Conservation (phyloP, 352 stramenopile genomes). For the Phytopythium chamaehyphon region DNA sequence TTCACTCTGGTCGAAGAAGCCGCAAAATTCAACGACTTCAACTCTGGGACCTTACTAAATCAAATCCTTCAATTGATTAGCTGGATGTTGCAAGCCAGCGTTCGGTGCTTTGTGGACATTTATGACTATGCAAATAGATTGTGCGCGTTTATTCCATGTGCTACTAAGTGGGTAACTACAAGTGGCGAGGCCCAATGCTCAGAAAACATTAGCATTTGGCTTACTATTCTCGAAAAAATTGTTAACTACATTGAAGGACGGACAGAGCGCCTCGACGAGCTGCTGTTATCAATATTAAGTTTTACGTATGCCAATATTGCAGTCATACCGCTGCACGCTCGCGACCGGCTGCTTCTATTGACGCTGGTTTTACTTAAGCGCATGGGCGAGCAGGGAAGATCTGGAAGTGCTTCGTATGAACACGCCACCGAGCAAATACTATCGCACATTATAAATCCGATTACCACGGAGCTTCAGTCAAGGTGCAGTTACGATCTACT, state of each 20-base stretch:
- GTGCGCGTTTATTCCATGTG: slow-evolving; percentile 13
- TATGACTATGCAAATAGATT: slow-evolving; percentile 22
- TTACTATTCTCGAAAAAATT: not conserved
- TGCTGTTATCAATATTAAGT: slow-evolving; percentile 31
- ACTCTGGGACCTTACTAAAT: slow-evolving; percentile 5
- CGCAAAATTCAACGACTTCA: not conserved
- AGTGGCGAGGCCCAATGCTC: not conserved
- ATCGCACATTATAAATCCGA: slow-evolving; percentile 23
- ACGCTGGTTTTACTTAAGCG: slow-evolving; percentile 55
- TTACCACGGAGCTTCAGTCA: slow-evolving; percentile 23
- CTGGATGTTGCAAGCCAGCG: slow-evolving; percentile 22
- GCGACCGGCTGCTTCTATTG: slow-evolving; percentile 43
- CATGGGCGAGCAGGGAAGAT: slow-evolving; percentile 42
- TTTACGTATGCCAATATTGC: slow-evolving; percentile 41
- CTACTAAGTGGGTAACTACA: not conserved
- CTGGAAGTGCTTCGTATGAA: slow-evolving; percentile 46
- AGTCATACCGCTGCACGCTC: slow-evolving; percentile 25
- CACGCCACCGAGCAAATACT: slow-evolving; percentile 53
- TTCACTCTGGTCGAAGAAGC: slow-evolving; percentile 15
- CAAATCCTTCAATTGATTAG: slow-evolving; percentile 26
- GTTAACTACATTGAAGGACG: not conserved
- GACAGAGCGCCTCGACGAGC: slow-evolving; percentile 19
- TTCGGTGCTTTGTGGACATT: slow-evolving; percentile 23
- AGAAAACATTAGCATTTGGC: not conserved
- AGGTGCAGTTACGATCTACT: slow-evolving; percentile 56